Percentiles rank a stretch among this genome's conserved stretches.
Conservation (phyloP, 768 basidiomycete genomes). For the Cubamyces lactineus region DNA sequence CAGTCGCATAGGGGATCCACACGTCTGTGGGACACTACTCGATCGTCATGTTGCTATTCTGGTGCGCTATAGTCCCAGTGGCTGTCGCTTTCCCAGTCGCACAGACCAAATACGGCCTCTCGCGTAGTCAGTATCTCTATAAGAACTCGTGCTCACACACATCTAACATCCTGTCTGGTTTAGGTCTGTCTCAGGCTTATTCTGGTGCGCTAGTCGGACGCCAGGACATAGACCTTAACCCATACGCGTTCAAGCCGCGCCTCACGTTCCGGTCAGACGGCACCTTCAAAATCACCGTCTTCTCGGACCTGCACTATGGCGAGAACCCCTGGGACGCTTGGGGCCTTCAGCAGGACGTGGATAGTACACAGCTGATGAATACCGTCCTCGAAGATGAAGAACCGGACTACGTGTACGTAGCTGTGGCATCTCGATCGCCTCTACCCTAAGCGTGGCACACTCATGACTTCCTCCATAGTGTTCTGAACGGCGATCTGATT, state of each 20-base stretch:
- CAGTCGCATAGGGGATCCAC: too few relatives aligned
- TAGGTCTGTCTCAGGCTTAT: not conserved
- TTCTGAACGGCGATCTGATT: conserved; percentile 74
- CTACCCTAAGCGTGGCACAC: not conserved
- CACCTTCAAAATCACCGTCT: conserved; percentile 72
- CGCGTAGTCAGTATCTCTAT: not conserved
- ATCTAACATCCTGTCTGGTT: too few relatives aligned
- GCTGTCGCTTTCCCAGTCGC: not conserved
- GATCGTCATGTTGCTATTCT: not conserved
- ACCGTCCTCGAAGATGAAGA: conserved; percentile 56
- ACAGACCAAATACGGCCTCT: not conserved
- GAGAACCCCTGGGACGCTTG: conserved; percentile 73
- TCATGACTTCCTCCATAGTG: conserved; percentile 40
- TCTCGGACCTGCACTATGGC: conserved; percentile 77
- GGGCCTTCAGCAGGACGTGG: conserved; percentile 69
- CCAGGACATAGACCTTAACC: conserved; percentile 35
- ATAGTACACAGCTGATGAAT: conserved; percentile 63
- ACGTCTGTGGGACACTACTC: too few relatives aligned
- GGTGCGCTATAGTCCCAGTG: not conserved
- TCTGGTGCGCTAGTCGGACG: not conserved
- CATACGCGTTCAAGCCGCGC: conserved; percentile 51
- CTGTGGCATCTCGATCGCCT: not conserved
- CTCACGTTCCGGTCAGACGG: conserved; percentile 60
- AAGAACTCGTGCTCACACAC: not conserved
- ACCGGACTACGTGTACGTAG: conserved; percentile 69